Percentiles rank a stretch among this genome's conserved stretches.
Evolutionary conservation across 345 rosid genomes (phyloP).

Genomic region (Bruguiera parviflora): DNA sequence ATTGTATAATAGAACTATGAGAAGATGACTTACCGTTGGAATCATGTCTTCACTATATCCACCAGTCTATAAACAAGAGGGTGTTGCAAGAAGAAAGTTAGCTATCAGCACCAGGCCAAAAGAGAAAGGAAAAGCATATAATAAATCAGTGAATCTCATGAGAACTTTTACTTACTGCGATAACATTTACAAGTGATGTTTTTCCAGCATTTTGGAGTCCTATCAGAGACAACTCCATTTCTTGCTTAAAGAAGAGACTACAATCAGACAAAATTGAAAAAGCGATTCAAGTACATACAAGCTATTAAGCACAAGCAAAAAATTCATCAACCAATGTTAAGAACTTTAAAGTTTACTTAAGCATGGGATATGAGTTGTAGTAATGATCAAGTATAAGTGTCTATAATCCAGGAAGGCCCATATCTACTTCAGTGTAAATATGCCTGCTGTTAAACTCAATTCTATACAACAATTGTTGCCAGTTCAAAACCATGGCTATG

Average conservation of each 20-base stretch:
- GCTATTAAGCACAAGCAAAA: neutral
- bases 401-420: too few relatives aligned
- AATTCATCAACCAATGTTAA: neutral
- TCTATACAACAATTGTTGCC: too few relatives aligned
- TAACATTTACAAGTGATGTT: slow-evolving; percentile 77
- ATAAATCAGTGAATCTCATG: neutral
- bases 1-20: neutral
- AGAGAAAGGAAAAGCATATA: slow-evolving; percentile 7
- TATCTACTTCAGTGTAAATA: too few relatives aligned
- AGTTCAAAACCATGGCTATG: neutral
- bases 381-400: too few relatives aligned
- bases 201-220: slow-evolving; percentile 90
- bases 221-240: slow-evolving; percentile 83
- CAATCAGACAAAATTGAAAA: slow-evolving; percentile 12
- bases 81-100: slow-evolving; percentile 8
- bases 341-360: too few relatives aligned
- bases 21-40: slow-evolving; percentile 55
- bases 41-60: slow-evolving; percentile 94
- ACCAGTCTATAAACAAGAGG: slow-evolving; percentile 52
- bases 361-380: too few relatives aligned
- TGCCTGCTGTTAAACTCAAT: too few relatives aligned
- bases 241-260: slow-evolving; percentile 84
- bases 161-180: slow-evolving; percentile 53
- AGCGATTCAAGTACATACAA: neutral
- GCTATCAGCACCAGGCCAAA: slow-evolving; percentile 20